Percentiles rank a stretch among this genome's conserved stretches.
These are phyloP conservation scores for Pelargonium nanum DNA, from an alignment of 345 rosid species.

Conservation along the genomic window DNA sequence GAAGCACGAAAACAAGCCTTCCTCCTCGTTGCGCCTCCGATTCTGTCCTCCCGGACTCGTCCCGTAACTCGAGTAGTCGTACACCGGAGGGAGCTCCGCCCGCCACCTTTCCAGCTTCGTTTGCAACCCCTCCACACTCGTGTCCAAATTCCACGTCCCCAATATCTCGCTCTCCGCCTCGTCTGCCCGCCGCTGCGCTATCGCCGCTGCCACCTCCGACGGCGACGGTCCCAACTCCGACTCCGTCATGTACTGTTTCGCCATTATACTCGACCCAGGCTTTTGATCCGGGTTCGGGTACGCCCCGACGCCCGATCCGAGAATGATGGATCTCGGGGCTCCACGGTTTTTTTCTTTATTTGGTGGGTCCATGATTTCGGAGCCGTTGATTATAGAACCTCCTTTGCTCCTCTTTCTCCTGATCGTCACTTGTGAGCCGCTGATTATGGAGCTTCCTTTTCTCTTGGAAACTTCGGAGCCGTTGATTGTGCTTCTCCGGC, in stretches of 20 bases:
- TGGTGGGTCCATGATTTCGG: no score
- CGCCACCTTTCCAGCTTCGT: slow-evolving; percentile 83
- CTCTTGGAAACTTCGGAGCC: slow-evolving; percentile 15
- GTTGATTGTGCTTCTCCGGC: slow-evolving; percentile 12
- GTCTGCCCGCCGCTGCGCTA: slow-evolving; percentile 13
- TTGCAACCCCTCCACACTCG: slow-evolving; percentile 64
- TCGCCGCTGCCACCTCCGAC: slow-evolving; percentile 60
- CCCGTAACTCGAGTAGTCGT: slow-evolving; percentile 33
- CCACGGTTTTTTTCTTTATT: slow-evolving; percentile 1
- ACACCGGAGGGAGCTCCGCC: slow-evolving; percentile 58
- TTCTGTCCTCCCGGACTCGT: slow-evolving; percentile 15
- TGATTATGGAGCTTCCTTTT: slow-evolving; percentile 9
- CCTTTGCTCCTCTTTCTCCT: neutral
- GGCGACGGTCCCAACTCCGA: slow-evolving; percentile 81
- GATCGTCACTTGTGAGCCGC: slow-evolving; percentile 2
- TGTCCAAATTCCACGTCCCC: slow-evolving; percentile 52
- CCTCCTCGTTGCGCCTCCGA: slow-evolving; percentile 26
- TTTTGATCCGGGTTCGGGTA: neutral
- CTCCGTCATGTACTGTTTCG: slow-evolving; percentile 32
- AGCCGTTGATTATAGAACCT: slow-evolving; percentile 11
- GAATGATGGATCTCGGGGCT: neutral
- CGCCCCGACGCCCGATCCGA: slow-evolving; percentile 2
- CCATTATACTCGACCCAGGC: neutral
- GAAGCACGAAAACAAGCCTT: slow-evolving; percentile 58
- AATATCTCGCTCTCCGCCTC: slow-evolving; percentile 42